A percentile compares a stretch with the other conserved stretches of the same genome.
These are phyloP conservation scores for Aspergillus cristatus DNA, from an alignment of 495 filamentous ascomycete genomes.

Conservation along the genomic window DNA sequence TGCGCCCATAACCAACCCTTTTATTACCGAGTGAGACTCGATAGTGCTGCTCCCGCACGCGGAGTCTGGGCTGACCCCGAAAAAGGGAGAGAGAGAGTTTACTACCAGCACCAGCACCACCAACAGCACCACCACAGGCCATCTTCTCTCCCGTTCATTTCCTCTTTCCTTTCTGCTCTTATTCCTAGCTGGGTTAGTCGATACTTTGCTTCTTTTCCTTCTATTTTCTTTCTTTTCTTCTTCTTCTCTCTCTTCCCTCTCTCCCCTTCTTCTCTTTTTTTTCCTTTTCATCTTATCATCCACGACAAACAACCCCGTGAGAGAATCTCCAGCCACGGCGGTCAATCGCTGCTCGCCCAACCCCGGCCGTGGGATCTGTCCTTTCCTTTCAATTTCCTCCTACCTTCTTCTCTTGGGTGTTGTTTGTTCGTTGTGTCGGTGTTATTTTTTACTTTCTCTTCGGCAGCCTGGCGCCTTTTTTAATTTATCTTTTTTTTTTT, in stretches of 20 bases:
- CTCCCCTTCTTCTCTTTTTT: background rate
- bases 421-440: conserved; percentile 8
- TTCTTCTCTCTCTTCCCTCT: conserved; percentile 4
- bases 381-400: conserved; percentile 4
- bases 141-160: conserved; percentile 1
- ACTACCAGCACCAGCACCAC: too few relatives aligned
- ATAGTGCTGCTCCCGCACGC: too few relatives aligned
- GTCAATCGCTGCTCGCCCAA: too few relatives aligned
- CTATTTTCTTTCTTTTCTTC: conserved; percentile 11
- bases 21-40: too few relatives aligned
- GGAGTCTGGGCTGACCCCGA: too few relatives aligned
- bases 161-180: conserved; percentile 4
- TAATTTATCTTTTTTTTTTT: conserved; percentile 1
- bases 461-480: conserved; percentile 9
- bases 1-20: too few relatives aligned
- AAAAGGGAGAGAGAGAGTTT: too few relatives aligned
- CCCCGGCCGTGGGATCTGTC: too few relatives aligned
- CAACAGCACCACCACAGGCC: too few relatives aligned
- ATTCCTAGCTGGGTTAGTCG: conserved; percentile 1
- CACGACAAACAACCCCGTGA: too few relatives aligned
- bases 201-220: too few relatives aligned
- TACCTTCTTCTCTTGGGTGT: conserved; percentile 3
- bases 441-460: background rate
- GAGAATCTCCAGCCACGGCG: background rate
- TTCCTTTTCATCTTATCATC: too few relatives aligned